These are phyloP conservation scores for Gracilaria caudata DNA, from an alignment of 23 red algal genomes.

Conservation along the genomic window DNA sequence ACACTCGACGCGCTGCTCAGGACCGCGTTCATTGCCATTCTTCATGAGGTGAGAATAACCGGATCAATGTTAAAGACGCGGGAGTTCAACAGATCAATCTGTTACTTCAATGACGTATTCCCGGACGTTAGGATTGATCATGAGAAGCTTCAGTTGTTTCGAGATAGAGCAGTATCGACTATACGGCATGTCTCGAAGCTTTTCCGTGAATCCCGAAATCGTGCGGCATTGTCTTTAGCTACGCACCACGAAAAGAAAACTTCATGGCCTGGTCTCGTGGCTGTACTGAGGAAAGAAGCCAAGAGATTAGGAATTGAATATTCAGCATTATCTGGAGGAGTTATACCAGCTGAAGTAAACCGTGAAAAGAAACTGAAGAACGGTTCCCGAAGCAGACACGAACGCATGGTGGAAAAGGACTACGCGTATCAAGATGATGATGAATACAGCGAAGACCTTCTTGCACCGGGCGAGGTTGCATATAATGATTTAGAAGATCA, in stretches of 20 bases:
- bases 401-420: not conserved
- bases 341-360: not conserved
- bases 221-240: not conserved
- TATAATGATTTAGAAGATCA: not conserved
- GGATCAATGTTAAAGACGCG: not conserved
- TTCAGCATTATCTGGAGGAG: not conserved
- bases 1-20: not conserved
- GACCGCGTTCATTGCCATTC: not conserved
- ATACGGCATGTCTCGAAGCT: not conserved
- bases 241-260: not conserved
- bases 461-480: not conserved
- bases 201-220: slow-evolving; percentile 2
- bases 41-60: not conserved
- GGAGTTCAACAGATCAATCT: not conserved
- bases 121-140: not conserved
- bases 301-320: not conserved
- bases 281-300: not conserved
- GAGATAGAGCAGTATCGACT: slow-evolving; percentile 7
- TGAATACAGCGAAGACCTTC: not conserved
- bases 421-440: not conserved
- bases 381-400: not conserved
- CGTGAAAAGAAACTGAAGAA: not conserved
- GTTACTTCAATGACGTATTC: slow-evolving; percentile 4
- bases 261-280: not conserved
- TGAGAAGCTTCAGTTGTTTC: not conserved